Percentiles rank a stretch among this genome's conserved stretches.
Evolutionary conservation across 164 flowering plant species (phyloP).

Genomic region (Stephania yunnanensis): DNA sequence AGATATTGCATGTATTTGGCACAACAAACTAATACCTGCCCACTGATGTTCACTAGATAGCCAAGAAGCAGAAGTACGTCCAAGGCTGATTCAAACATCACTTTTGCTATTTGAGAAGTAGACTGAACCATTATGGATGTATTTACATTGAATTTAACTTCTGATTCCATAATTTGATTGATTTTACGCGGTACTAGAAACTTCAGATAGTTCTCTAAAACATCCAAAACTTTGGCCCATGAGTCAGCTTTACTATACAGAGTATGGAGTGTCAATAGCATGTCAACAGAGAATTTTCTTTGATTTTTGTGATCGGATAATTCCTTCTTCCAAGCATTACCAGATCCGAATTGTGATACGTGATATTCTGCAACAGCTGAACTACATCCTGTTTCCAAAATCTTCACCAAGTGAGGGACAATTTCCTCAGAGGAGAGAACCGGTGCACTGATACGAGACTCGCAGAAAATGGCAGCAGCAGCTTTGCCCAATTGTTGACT

Average conservation of each 20-base stretch:
- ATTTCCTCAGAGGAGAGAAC: conserved; percentile 54
- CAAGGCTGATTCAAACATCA: conserved; percentile 75
- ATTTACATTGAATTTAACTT: conserved; percentile 27
- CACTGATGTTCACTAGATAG: conserved; percentile 58
- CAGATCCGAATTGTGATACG: conserved; percentile 47
- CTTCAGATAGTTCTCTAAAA: conserved; percentile 53
- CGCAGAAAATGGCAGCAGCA: conserved; percentile 62
- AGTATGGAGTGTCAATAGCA: conserved; percentile 56
- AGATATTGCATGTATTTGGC: background rate
- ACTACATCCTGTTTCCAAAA: conserved; percentile 61
- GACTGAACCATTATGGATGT: conserved; percentile 54
- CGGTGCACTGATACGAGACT: conserved; percentile 44
- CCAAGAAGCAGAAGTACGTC: conserved; percentile 60
- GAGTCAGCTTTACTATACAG: conserved; percentile 50
- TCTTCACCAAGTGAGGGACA: conserved; percentile 52
- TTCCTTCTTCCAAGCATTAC: conserved; percentile 56
- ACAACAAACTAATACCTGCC: conserved; percentile 58
- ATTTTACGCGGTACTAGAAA: conserved; percentile 62
- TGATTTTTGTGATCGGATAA: conserved; percentile 53
- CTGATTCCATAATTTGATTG: conserved; percentile 27
- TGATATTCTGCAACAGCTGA: conserved; percentile 31
- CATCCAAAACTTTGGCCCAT: conserved; percentile 66
- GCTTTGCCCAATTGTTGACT: conserved; percentile 71
- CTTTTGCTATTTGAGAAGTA: conserved; percentile 71
- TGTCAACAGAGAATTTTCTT: conserved; percentile 68